Conservation (phyloP, 2,329 filamentous ascomycete genomes). For the Colletotrichum lini region DNA sequence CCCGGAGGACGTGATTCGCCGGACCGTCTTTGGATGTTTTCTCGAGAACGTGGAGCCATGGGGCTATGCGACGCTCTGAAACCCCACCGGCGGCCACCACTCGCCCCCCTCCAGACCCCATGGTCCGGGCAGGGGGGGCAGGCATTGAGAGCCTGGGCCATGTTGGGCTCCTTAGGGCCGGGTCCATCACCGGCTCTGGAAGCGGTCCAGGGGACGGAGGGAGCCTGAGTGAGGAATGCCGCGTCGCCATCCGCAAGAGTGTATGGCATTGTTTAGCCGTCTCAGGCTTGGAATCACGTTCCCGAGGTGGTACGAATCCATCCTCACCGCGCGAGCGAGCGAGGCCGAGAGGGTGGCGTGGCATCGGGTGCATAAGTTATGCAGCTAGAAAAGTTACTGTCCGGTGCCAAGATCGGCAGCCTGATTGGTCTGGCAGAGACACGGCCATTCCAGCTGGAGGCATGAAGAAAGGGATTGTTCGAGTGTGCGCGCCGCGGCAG, state of each 20-base stretch:
- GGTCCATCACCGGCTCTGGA: neutral
- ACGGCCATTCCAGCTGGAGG: conserved; percentile 25
- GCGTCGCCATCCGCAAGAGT: conserved; percentile 19
- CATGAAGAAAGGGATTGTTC: conserved; percentile 39
- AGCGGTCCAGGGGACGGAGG: neutral
- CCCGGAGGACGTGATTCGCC: conserved; percentile 21
- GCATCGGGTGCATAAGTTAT: conserved; percentile 3
- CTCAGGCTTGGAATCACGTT: neutral
- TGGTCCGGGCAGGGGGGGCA: conserved; percentile 1
- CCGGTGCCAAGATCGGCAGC: conserved; percentile 16
- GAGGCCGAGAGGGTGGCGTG: neutral
- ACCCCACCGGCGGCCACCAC: conserved; percentile 24
- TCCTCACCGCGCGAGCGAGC: too few species aligned
- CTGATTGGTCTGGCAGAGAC: conserved; percentile 10
- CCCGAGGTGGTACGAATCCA: neutral
- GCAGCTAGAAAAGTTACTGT: conserved; percentile 28
- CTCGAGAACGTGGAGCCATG: conserved; percentile 19
- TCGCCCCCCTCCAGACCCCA: conserved; percentile 8
- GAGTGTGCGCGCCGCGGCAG: conserved; percentile 6
- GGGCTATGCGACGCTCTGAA: conserved; percentile 29
- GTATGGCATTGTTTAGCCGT: conserved; percentile 15
- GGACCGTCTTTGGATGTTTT: conserved; percentile 11
- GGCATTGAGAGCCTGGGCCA: conserved; percentile 22
- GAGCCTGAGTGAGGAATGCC: conserved; percentile 5
- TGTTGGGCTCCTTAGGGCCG: neutral